A percentile compares a stretch with the other conserved stretches of the same genome.
Evolutionary conservation across 345 rosid species (phyloP).

Genomic region (Excoecaria agallocha): DNA sequence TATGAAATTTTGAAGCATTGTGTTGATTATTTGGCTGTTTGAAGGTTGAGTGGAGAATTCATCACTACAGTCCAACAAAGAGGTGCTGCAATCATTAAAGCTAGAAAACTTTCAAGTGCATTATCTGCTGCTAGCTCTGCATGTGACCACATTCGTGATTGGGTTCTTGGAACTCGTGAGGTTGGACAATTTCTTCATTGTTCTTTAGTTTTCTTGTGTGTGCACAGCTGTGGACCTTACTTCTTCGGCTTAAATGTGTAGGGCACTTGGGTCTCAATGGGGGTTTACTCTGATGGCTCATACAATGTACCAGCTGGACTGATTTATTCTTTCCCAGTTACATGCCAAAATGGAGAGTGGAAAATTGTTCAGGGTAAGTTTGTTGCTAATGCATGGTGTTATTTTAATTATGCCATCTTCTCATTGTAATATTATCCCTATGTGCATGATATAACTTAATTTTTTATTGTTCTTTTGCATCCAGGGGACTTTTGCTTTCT

Average conservation of each 20-base stretch:
- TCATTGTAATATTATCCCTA: background rate
- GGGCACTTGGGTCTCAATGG: conserved; percentile 99
- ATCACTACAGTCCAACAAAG: conserved; percentile 92
- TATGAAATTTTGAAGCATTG: background rate
- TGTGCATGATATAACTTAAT: background rate
- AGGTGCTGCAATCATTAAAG: conserved; percentile 99
- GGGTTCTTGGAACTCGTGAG: conserved; percentile 99
- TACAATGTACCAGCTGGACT: conserved; percentile 94
- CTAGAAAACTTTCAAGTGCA: conserved; percentile 93
- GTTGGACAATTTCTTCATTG: conserved; percentile 29
- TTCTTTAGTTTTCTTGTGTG: background rate
- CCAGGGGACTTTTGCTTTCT: background rate
- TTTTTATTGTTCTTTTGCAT: background rate
- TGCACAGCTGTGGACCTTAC: background rate
- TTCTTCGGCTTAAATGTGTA: conserved; percentile 21
- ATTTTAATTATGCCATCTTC: background rate
- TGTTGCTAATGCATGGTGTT: background rate
- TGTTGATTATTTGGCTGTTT: conserved; percentile 13
- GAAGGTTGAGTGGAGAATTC: conserved; percentile 85
- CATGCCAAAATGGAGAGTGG: conserved; percentile 89
- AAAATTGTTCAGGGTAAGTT: conserved; percentile 77
- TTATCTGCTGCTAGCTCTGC: conserved; percentile 98
- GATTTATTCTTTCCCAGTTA: conserved; percentile 94
- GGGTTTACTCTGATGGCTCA: conserved; percentile 96
- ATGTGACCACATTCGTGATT: conserved; percentile 96